These are phyloP conservation scores for Lecanosticta acicola DNA, from an alignment of 2,329 filamentous ascomycete species.

Conservation along the genomic window DNA sequence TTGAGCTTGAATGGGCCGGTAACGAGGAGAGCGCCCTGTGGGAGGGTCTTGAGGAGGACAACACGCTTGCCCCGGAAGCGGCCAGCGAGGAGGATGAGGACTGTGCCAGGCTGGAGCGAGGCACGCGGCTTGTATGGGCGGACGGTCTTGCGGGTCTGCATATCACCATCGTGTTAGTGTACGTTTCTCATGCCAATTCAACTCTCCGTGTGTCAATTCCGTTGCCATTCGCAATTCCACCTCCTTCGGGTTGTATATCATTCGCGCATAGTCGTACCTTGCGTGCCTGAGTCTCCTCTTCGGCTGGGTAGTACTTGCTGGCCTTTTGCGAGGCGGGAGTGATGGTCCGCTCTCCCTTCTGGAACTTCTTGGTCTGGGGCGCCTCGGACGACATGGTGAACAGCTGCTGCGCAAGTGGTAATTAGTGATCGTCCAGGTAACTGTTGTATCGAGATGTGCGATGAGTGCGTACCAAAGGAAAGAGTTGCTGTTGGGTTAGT, in stretches of 20 bases:
- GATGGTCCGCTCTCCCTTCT: constrained; percentile 90
- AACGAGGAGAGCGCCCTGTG: constrained; percentile 96
- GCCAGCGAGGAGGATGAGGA: constrained; percentile 98
- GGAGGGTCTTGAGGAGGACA: constrained; percentile 94
- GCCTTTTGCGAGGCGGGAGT: constrained; percentile 85
- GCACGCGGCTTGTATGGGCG: constrained; percentile 81
- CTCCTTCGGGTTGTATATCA: neutral
- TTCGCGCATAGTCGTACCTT: constrained; percentile 63
- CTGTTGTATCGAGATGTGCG: constrained; percentile 1
- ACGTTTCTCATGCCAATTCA: constrained; percentile 6
- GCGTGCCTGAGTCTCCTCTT: constrained; percentile 82
- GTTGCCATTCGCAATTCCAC: neutral
- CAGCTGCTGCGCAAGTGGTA: constrained; percentile 8
- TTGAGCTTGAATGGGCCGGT: constrained; percentile 99
- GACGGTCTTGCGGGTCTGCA: constrained; percentile 87
- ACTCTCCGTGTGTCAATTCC: constrained; percentile 1
- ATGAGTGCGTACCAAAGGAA: constrained; percentile 8
- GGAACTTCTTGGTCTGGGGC: constrained; percentile 81
- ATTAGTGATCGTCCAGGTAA: neutral
- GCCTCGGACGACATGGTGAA: constrained; percentile 29
- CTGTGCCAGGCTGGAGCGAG: constrained; percentile 86
- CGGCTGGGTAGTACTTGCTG: constrained; percentile 97
- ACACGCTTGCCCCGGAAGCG: constrained; percentile 99
- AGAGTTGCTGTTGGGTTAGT: constrained; percentile 12
- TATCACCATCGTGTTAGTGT: constrained; percentile 12